Base-by-base conservation (phyloP, 2,329 filamentous ascomycete species). In the Alternaria conjuncta region DNA sequence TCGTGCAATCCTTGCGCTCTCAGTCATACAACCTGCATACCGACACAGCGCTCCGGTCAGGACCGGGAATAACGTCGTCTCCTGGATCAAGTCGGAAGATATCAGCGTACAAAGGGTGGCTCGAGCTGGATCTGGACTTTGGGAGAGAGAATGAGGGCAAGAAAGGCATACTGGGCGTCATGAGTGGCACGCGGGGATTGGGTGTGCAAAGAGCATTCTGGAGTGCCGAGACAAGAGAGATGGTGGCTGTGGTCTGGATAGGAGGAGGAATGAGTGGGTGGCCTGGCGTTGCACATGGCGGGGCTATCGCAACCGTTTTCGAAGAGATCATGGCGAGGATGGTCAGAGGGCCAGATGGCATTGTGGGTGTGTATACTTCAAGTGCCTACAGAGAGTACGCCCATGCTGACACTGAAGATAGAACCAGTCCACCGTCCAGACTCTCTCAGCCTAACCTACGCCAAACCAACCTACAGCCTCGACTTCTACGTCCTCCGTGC, bases 201-300 rank as follows among this genome's bases (percentile, higher is more conserved):
- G 83, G 81, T 8, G 76, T 79, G 70, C 86, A 92, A 82, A 85
- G 86, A 70, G 80, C 91, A 2, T 94, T 92, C 74, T 88, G 85
- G 83, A 88, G 92, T 74, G 73, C 81, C 4, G 77, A 78, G 28
- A 87, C 88, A 7, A 84, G 87, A 68, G 86, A 88, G 70, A 77
- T 88, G 32, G 81, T 90, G 11, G 86, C 84, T 54, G 84, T 94
- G n/a, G 82, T 94, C 5, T 91, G 85, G 82, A 85, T 94, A 57
- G 92, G 92, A 7, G 78, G 83, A n/a, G 86, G 83, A 1, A 75
- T 90, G 20, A 83, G 85, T 51, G 91, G 92, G 5, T 94, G 90
- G 90, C 91, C 91, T 2, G 86, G 86, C 12, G 83, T 92, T 44
- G 88, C 89, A 55, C 92, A 95, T 80, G 92, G 92, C 59, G 92